Evolutionary conservation across 495 filamentous ascomycete species (phyloP).

Genomic region (Lasiosphaeriaceae sp.): DNA sequence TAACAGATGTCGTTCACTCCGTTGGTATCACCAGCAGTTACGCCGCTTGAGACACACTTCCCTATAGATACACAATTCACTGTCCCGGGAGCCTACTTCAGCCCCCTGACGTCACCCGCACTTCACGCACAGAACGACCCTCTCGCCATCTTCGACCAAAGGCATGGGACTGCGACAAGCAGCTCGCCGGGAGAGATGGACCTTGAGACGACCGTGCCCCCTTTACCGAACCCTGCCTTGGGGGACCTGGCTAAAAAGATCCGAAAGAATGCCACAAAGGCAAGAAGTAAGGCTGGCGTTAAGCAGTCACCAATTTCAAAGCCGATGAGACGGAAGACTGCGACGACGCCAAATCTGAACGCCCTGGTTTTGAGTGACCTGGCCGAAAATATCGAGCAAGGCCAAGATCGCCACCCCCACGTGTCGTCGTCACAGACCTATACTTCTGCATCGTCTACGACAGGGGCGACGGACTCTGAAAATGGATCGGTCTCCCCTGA

Average conservation of each 20-base stretch:
- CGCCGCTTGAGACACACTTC: slow-evolving; percentile 82
- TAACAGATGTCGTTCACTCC: slow-evolving; percentile 84
- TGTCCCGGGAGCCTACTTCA: slow-evolving; percentile 86
- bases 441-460: slow-evolving; percentile 32
- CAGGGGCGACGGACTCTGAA: slow-evolving; percentile 40
- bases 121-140: slow-evolving; percentile 71
- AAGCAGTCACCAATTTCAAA: slow-evolving; percentile 86
- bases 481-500: slow-evolving; percentile 55
- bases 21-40: slow-evolving; percentile 90
- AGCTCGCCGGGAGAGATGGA: slow-evolving; percentile 47
- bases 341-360: slow-evolving; percentile 53
- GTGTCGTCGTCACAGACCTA: slow-evolving; percentile 21
- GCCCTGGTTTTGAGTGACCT: slow-evolving; percentile 53
- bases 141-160: slow-evolving; percentile 40
- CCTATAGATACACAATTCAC: slow-evolving; percentile 72
- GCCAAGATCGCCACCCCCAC: slow-evolving; percentile 14
- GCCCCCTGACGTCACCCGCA: slow-evolving; percentile 87
- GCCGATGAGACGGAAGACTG: slow-evolving; percentile 62
- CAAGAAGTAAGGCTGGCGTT: slow-evolving; percentile 47
- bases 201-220: slow-evolving; percentile 25
- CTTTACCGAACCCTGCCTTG: slow-evolving; percentile 32
- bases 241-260: slow-evolving; percentile 44
- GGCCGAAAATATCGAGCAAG: slow-evolving; percentile 30
- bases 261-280: slow-evolving; percentile 42
- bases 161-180: slow-evolving; percentile 31